Evolutionary conservation across 306 rosid species (phyloP).

Genomic region (Gillenia trifoliata): DNA sequence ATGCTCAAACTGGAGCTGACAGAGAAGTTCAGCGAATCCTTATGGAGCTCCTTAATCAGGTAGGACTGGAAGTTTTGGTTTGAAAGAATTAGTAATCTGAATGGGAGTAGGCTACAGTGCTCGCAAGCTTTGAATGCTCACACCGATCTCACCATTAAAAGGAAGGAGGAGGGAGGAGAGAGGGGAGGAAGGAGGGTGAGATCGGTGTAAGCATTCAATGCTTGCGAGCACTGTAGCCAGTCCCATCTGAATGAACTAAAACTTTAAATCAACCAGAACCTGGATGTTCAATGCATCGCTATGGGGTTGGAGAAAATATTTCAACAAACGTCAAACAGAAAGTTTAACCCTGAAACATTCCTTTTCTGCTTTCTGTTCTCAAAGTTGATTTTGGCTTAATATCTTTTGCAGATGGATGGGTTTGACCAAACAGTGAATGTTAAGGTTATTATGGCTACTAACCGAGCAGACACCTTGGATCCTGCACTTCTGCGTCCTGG

Average conservation of each 20-base stretch:
- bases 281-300: background rate
- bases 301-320: background rate
- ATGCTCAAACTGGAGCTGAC: conserved; percentile 99
- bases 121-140: no score
- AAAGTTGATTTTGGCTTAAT: background rate
- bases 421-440: conserved; percentile 98
- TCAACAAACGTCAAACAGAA: background rate
- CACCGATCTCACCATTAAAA: no score
- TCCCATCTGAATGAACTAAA: background rate
- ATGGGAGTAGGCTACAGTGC: no score
- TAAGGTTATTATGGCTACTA: conserved; percentile 98
- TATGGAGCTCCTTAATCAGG: conserved; percentile 98
- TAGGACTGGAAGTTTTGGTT: conserved; percentile 7
- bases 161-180: no score
- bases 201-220: no score
- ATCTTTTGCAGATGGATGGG: conserved; percentile 80
- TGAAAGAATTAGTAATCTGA: background rate
- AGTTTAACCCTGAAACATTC: background rate
- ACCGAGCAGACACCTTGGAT: conserved; percentile 94
- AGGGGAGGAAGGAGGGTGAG: no score
- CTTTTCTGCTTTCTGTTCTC: background rate
- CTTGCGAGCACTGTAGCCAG: no score
- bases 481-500: conserved; percentile 99
- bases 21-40: conserved; percentile 99
- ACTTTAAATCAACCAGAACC: background rate